Conservation (phyloP, 345 rosid genomes). For the Gossypium turneri region DNA sequence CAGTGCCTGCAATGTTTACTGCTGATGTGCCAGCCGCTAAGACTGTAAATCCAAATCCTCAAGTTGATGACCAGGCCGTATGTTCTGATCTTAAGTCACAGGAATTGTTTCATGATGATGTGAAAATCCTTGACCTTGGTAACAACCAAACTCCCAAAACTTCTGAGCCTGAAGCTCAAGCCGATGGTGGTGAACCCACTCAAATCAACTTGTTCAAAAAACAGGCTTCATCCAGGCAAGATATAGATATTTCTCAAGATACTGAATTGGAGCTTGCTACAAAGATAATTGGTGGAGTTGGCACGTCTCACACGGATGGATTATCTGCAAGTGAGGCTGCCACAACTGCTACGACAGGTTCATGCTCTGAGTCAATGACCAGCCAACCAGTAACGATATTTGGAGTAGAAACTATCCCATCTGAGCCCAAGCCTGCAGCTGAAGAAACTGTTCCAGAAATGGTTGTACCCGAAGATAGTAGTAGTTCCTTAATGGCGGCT, state of each 20-base stretch:
- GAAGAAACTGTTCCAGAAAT: conserved; percentile 24
- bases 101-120: conserved; percentile 23
- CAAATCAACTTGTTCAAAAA: conserved; percentile 9
- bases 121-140: conserved; percentile 12
- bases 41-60: conserved; percentile 24
- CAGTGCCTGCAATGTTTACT: conserved; percentile 18
- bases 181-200: conserved; percentile 10
- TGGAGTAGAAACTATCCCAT: conserved; percentile 22
- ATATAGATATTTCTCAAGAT: conserved; percentile 24
- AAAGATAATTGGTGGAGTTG: conserved; percentile 24
- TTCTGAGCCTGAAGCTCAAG: conserved; percentile 26
- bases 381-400: conserved; percentile 20
- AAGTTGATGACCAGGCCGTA: conserved; percentile 24
- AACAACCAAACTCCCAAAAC: conserved; percentile 19
- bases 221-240: conserved; percentile 11
- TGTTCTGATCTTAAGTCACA: conserved; percentile 23
- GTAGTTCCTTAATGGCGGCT: conserved; percentile 15
- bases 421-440: conserved; percentile 19
- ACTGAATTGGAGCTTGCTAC: conserved; percentile 29
- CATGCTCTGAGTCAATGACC: conserved; percentile 15
- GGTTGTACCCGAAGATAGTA: conserved; percentile 14
- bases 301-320: conserved; percentile 11
- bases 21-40: conserved; percentile 25
- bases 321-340: conserved; percentile 11
- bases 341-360: background rate